Percentiles rank a stretch among this genome's conserved stretches.
These are phyloP conservation scores for Borealophlyctis nickersoniae DNA, from an alignment of 192 early-diverging fungal species.

Conservation along the genomic window DNA sequence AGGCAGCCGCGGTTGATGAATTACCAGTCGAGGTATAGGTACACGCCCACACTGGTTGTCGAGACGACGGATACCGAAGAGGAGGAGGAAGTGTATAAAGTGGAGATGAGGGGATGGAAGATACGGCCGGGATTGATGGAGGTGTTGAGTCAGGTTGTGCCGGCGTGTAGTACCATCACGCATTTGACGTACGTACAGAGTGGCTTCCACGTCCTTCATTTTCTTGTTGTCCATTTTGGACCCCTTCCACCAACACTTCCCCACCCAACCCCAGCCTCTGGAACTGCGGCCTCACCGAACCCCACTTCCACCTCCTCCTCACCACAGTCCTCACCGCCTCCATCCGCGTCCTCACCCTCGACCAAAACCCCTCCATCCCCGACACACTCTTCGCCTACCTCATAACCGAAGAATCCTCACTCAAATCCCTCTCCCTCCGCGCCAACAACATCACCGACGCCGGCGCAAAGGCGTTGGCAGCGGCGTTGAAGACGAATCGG, in stretches of 20 bases:
- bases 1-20: slow-evolving; percentile 13
- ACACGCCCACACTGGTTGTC: slow-evolving; percentile 41
- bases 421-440: slow-evolving; percentile 37
- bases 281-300: slow-evolving; percentile 46
- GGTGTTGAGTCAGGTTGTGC: slow-evolving; percentile 19
- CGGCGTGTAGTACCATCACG: slow-evolving; percentile 27
- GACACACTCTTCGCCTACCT: slow-evolving; percentile 34
- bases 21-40: slow-evolving; percentile 38
- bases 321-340: slow-evolving; percentile 17
- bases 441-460: slow-evolving; percentile 40
- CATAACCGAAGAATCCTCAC: slow-evolving; percentile 36
- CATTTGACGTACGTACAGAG: slow-evolving; percentile 31
- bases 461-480: slow-evolving; percentile 37
- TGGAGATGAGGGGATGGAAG: slow-evolving; percentile 49
- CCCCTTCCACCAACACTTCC: not conserved
- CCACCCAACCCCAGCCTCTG: slow-evolving; percentile 32
- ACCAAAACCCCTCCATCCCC: slow-evolving; percentile 48
- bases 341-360: slow-evolving; percentile 35
- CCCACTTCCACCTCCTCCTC: slow-evolving; percentile 33
- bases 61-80: slow-evolving; percentile 38
- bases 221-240: not conserved
- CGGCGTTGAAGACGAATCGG: slow-evolving; percentile 38
- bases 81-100: slow-evolving; percentile 42
- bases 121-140: slow-evolving; percentile 29
- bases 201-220: not conserved